These are phyloP conservation scores for Auriscalpium microsporum DNA, from an alignment of 768 basidiomycete species.

Conservation along the genomic window DNA sequence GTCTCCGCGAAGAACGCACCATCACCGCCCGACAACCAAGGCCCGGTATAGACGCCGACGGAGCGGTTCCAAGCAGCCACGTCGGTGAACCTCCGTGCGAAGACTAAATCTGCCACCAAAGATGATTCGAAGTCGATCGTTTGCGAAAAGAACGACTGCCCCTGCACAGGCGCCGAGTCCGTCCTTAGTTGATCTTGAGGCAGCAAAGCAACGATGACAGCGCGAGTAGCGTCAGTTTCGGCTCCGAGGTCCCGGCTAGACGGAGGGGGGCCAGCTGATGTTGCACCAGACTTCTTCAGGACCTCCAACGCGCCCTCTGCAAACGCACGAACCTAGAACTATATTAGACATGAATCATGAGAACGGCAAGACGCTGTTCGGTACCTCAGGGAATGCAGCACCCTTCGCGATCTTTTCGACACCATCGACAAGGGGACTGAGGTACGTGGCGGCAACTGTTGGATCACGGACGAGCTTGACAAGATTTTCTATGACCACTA, in stretches of 20 bases:
- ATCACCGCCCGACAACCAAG: constrained; percentile 50
- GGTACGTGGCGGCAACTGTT: constrained; percentile 80
- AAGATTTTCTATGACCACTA: constrained; percentile 91
- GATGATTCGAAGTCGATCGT: constrained; percentile 67
- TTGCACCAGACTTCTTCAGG: constrained; percentile 77
- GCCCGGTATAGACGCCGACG: constrained; percentile 58
- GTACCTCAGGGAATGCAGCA: constrained; percentile 91
- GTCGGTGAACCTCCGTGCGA: constrained; percentile 48
- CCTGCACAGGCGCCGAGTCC: constrained; percentile 36
- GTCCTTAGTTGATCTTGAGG: constrained; percentile 38
- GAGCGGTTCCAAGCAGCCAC: constrained; percentile 56
- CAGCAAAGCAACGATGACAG: constrained; percentile 51
- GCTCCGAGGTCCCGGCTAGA: constrained; percentile 58
- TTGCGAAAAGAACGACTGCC: constrained; percentile 47
- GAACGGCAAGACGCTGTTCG: constrained; percentile 13
- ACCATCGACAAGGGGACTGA: constrained; percentile 80
- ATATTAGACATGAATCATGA: background rate
- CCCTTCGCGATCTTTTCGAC: constrained; percentile 83
- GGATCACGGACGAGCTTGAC: constrained; percentile 96
- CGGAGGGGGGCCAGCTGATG: constrained; percentile 60
- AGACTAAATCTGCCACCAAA: constrained; percentile 70
- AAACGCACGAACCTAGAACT: constrained; percentile 75
- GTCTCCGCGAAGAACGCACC: constrained; percentile 48
- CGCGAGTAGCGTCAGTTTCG: constrained; percentile 50
- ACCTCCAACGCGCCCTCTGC: constrained; percentile 76